These are phyloP conservation scores for Trametes maxima DNA, from an alignment of 768 basidiomycete species.

Conservation along the genomic window DNA sequence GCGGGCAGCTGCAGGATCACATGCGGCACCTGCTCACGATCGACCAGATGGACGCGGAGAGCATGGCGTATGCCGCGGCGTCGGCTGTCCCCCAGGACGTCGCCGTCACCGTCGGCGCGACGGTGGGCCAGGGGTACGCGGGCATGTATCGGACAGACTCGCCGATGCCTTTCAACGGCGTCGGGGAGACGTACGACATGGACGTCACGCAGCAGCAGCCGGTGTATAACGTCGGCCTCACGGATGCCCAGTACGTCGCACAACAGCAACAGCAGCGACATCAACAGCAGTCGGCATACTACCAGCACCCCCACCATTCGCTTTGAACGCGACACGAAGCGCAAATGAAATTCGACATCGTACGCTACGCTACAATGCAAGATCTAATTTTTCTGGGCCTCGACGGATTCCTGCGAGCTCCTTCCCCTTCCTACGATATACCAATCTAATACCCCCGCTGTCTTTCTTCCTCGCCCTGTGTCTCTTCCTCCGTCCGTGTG, in stretches of 20 bases:
- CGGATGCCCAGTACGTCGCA: conserved; percentile 4
- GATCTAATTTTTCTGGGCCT: background rate
- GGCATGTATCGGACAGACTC: conserved; percentile 35
- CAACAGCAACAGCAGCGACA: conserved; percentile 11
- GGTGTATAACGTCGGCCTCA: conserved; percentile 16
- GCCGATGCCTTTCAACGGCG: conserved; percentile 27
- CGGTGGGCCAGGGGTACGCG: conserved; percentile 15
- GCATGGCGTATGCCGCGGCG: conserved; percentile 16
- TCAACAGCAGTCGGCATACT: conserved; percentile 12
- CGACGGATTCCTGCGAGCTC: background rate
- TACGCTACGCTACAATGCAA: background rate
- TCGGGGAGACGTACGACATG: conserved; percentile 25
- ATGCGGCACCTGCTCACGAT: conserved; percentile 31
- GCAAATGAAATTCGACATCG: background rate
- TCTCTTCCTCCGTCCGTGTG: conserved; percentile 2
- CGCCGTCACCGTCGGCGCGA: too few species aligned
- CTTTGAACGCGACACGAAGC: conserved; percentile 12
- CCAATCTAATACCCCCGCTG: conserved; percentile 8
- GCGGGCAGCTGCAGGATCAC: conserved; percentile 30
- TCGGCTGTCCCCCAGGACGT: conserved; percentile 17
- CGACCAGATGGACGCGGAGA: conserved; percentile 27
- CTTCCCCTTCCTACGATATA: conserved; percentile 6
- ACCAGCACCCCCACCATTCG: conserved; percentile 17
- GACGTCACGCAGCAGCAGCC: conserved; percentile 4
- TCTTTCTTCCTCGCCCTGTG: background rate